Evolutionary conservation across 345 rosid species (phyloP).

Genomic region (Brassica carinata): DNA sequence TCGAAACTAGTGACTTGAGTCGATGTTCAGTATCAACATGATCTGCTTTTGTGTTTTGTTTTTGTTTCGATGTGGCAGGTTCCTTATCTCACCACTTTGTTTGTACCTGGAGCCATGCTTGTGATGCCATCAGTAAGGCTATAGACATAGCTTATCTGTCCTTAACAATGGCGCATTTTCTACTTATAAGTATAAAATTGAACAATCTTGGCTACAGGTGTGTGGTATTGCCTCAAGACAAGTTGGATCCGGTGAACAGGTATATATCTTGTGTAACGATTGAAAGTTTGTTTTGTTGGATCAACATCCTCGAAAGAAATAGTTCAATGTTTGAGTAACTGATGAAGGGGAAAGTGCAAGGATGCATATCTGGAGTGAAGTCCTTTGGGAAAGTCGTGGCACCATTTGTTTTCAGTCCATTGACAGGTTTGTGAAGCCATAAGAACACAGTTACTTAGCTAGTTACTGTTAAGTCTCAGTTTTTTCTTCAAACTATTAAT

Average conservation of each 20-base stretch:
- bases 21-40: conserved; percentile 10
- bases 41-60: neutral
- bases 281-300: neutral
- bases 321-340: conserved; percentile 17
- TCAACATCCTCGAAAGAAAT: neutral
- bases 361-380: conserved; percentile 76
- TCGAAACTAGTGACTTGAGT: neutral
- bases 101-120: conserved; percentile 43
- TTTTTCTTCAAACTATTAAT: neutral
- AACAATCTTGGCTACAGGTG: conserved; percentile 25
- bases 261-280: conserved; percentile 15
- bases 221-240: conserved; percentile 87
- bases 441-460: neutral
- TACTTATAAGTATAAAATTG: neutral
- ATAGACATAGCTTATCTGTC: neutral
- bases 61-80: conserved; percentile 49
- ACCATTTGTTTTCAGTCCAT: conserved; percentile 81
- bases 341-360: conserved; percentile 84
- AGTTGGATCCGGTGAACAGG: conserved; percentile 78
- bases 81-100: conserved; percentile 61
- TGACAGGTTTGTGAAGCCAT: conserved; percentile 56
- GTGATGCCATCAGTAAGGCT: conserved; percentile 67
- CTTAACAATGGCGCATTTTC: neutral
- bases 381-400: conserved; percentile 75
- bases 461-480: neutral